A percentile compares a stretch with the other conserved stretches of the same genome.
phyloP scores from a whole-genome alignment of 805 yeast species.

The Ogataea trehalophila region DNA sequence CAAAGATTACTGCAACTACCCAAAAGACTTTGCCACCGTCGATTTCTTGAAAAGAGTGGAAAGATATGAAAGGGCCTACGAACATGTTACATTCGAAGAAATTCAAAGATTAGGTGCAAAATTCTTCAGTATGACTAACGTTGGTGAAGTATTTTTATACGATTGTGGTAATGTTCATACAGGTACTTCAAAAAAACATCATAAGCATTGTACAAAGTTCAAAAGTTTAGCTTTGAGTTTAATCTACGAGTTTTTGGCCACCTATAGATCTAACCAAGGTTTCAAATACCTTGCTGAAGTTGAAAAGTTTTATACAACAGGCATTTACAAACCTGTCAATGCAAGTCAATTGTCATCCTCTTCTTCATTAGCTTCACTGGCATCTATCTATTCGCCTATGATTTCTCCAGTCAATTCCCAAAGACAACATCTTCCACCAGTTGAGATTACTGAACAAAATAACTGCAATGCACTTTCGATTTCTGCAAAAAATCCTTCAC shows the following conservation, averaged over 20 bases:
- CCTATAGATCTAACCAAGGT: constrained; percentile 32
- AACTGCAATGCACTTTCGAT: no score
- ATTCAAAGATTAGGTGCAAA: constrained; percentile 21
- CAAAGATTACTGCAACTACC: constrained; percentile 52
- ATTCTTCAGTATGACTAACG: constrained; percentile 30
- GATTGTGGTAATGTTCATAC: constrained; percentile 28
- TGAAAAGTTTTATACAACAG: constrained; percentile 26
- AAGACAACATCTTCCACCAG: not conserved
- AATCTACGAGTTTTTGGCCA: constrained; percentile 29
- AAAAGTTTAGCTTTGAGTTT: constrained; percentile 22
- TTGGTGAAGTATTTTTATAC: constrained; percentile 31
- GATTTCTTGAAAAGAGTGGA: constrained; percentile 57
- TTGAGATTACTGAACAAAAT: no score
- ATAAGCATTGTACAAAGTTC: constrained; percentile 19
- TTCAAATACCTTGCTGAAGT: constrained; percentile 27
- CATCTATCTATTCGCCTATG: not conserved
- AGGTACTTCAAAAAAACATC: constrained; percentile 26
- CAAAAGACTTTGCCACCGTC: constrained; percentile 46
- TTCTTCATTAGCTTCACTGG: not conserved
- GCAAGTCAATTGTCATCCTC: constrained; percentile 13
- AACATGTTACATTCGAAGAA: constrained; percentile 33
- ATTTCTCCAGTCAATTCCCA: not conserved
- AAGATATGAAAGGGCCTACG: constrained; percentile 42
- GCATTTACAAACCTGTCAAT: constrained; percentile 25
- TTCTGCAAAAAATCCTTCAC: no score